Base-by-base conservation (phyloP, 78 protist genomes). In the Acrasis kona region DNA sequence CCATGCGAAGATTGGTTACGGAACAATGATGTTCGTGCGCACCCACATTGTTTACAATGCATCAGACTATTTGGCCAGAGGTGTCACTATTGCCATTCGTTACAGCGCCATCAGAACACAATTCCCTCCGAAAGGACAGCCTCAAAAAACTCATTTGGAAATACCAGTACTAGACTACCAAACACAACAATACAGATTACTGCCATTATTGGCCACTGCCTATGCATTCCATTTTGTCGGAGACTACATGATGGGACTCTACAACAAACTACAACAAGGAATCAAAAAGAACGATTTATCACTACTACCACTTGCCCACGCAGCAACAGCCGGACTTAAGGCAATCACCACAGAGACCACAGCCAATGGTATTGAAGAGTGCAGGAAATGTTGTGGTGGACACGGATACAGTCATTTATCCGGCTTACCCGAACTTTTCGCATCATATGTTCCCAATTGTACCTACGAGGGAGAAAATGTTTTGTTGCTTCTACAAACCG, bases 261-360 rank as follows among this genome's bases (percentile, higher is more conserved):
- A 41, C 81, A 36, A 39, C 28, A 28, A 42, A 61, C 70, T 74
- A 29, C 64, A 41, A 8, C 65, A 50, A 70, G 67, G 74, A 70
- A 31, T 40, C 6, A 5, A 41, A 41, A 5, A 50, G 5, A 41
- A 72, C 10, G 88, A 83, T 69, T 5, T 58, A 4, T 5, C 66
- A 2, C 10, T 28, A 9, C 81, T 90, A 2, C 74, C 90, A 2
- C 90, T 87, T 27, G 9, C 86, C 27, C 93, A 87, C 57, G 85
- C 92, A 8, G 42, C 82, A n/a, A 38, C 84, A 2, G 67, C 90
- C 27, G 96, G 92, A 10, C 66, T 92, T 31, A 92, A 92, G 78
- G 75, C 88, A 7, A 5, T 70, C 32, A 6, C 69, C 38, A 81
- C 93, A 19, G 27, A 39, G 66, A 37, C 68, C 19, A 38, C 87